phyloP scores from a whole-genome alignment of 768 basidiomycete genomes.

The Aureoboletus auriporus region DNA sequence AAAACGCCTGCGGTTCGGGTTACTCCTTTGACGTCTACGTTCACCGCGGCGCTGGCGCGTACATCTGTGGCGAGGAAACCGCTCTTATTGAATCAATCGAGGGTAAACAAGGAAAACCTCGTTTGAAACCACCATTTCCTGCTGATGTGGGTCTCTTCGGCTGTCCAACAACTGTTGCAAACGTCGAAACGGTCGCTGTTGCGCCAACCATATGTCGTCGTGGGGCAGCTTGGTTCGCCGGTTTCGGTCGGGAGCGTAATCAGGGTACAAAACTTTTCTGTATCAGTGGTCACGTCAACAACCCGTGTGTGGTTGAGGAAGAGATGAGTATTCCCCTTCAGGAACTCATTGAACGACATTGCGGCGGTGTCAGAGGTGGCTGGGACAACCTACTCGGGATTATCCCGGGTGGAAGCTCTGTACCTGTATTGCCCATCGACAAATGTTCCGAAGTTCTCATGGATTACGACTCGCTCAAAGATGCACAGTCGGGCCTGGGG shows the following conservation, averaged over 20 bases:
- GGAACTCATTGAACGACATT: conserved; percentile 95
- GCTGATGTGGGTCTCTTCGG: conserved; percentile 98
- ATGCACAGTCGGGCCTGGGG: conserved; percentile 93
- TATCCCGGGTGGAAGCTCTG: conserved; percentile 91
- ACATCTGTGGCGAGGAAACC: conserved; percentile 98
- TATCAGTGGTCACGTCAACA: conserved; percentile 96
- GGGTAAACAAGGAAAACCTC: conserved; percentile 97
- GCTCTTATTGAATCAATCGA: conserved; percentile 96
- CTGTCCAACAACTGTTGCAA: conserved; percentile 95
- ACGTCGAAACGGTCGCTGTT: conserved; percentile 97
- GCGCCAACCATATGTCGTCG: conserved; percentile 95
- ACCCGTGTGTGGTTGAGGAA: conserved; percentile 96
- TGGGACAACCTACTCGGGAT: conserved; percentile 99
- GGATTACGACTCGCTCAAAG: conserved; percentile 98
- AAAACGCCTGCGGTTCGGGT: conserved; percentile 87
- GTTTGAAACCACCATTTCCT: conserved; percentile 97
- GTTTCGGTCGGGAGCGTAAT: conserved; percentile 89
- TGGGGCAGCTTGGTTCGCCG: conserved; percentile 85
- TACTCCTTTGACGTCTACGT: conserved; percentile 97
- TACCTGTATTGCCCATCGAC: conserved; percentile 84
- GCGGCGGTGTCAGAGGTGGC: conserved; percentile 89
- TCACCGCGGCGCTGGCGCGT: conserved; percentile 97
- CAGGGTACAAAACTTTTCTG: conserved; percentile 97
- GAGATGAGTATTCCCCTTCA: conserved; percentile 97
- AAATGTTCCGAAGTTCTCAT: conserved; percentile 88